Conservation (phyloP, 2,329 filamentous ascomycete genomes). For the Talaromyces sp. region DNA sequence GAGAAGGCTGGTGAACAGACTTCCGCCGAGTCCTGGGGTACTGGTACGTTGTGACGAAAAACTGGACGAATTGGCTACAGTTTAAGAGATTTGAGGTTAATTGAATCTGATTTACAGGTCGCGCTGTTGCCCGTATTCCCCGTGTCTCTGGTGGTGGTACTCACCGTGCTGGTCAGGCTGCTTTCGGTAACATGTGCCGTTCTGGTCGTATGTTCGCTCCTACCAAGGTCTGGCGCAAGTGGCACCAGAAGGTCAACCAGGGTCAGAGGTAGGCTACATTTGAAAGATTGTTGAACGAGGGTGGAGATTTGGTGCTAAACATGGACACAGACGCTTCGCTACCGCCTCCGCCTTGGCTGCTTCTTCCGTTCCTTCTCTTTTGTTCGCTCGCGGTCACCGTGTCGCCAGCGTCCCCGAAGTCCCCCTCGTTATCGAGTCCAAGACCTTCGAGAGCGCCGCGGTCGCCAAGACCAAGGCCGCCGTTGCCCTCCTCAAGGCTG, state of each 20-base stretch:
- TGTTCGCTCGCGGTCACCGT: constrained; percentile 96
- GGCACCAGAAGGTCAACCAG: constrained; percentile 99
- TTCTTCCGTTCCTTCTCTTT: constrained; percentile 88
- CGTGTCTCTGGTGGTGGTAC: constrained; percentile 99
- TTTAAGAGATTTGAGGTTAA: constrained; percentile 13
- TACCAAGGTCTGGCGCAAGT: constrained; percentile 99
- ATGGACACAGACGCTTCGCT: constrained; percentile 70
- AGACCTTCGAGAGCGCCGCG: constrained; percentile 74
- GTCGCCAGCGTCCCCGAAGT: constrained; percentile 90
- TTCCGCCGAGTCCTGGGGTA: constrained; percentile 99
- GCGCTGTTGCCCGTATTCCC: constrained; percentile 99
- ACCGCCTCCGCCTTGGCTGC: constrained; percentile 96
- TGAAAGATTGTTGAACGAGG: not conserved
- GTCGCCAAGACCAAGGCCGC: constrained; percentile 86
- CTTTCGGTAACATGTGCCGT: constrained; percentile 99
- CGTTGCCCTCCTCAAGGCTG: constrained; percentile 78
- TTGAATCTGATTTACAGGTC: constrained; percentile 56
- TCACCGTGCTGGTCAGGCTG: constrained; percentile 99
- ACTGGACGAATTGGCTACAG: not conserved
- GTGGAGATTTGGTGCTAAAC: constrained; percentile 4
- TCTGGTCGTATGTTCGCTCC: constrained; percentile 99
- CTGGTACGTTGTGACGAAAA: constrained; percentile 64
- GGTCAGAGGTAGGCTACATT: constrained; percentile 74
- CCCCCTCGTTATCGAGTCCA: constrained; percentile 90
- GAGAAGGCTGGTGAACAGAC: constrained; percentile 99